Base-by-base conservation (phyloP, 1,284 basidiomycete species). In the Xerocomus minutiporus region DNA sequence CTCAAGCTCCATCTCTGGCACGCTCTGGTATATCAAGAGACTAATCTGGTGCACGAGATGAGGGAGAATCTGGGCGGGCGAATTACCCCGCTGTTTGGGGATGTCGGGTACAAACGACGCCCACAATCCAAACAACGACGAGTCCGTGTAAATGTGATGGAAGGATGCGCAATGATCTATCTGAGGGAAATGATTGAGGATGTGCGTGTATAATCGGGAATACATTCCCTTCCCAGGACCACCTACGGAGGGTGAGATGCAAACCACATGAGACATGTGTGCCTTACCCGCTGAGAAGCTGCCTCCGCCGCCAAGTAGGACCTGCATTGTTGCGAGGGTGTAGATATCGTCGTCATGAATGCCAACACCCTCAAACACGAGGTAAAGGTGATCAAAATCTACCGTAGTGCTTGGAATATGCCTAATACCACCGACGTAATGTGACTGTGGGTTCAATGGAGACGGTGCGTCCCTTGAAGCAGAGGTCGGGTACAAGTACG, bases 201-300 rank as follows among this genome's bases (percentile, higher is more conserved):
- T 93, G 67, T 95, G 88, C n/a, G 93, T 96, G 76, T 98, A 98
- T 49, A 98, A 75, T 17, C 96, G 88, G 36, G 93, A 94, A 77
- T 97, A 98, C 94, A 99, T 98, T 63, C 96, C 97, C 76, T 99
- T 99, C 41, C 96, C 96, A 2, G 96, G 96, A 3, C 96, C 96
- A 59, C 93, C 90, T 81, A 64, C 17, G 50, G 51, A 53, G 46
- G 50, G 53, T 66, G 41, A 65, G 54, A 58, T 39, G 54, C 28
- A 47, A 51, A 35, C 41, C 29, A 23, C 15, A 3, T 12, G 7
- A 46, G 15, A 8, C 48, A 43, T 4, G 12, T 23, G 5, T 32
- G 7, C 65, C 77, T 46, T 61, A 86, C 89, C 92, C 17, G 95
- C 95, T 38, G 92, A 95, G 78, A 98, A 98, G 68, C 85, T 89